Conservation (phyloP, 306 rosid genomes). For the Gleditsia sinensis region DNA sequence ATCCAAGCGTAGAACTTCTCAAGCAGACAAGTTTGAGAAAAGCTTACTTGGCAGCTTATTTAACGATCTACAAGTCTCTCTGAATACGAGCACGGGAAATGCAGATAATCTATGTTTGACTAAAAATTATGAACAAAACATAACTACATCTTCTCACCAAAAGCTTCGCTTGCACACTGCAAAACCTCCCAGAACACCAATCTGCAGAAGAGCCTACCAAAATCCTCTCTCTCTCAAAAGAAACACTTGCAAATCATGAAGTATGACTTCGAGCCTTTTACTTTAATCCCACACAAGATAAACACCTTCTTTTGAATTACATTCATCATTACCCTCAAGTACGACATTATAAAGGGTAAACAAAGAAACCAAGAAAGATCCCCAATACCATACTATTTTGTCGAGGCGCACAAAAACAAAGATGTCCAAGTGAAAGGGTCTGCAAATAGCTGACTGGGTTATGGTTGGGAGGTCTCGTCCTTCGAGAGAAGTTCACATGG, state of each 20-base stretch:
- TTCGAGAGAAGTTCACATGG: constrained; percentile 78
- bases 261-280: constrained; percentile 38
- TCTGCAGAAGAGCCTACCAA: constrained; percentile 36
- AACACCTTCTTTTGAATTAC: constrained; percentile 26
- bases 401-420: constrained; percentile 39
- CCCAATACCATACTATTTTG: constrained; percentile 25
- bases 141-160: constrained; percentile 25
- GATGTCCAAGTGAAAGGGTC: constrained; percentile 25
- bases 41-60: constrained; percentile 31
- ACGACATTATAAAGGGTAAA: constrained; percentile 20
- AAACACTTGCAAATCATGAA: constrained; percentile 55
- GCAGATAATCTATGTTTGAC: constrained; percentile 27
- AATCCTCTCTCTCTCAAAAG: constrained; percentile 22
- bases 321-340: constrained; percentile 34
- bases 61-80: constrained; percentile 25
- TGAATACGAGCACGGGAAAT: constrained; percentile 38
- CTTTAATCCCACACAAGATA: constrained; percentile 49
- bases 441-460: constrained; percentile 46
- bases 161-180: constrained; percentile 34
- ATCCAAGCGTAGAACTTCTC: too few species aligned
- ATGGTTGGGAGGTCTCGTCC: constrained; percentile 54
- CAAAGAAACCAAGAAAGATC: constrained; percentile 24
- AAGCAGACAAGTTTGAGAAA: constrained; percentile 25
- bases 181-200: constrained; percentile 40
- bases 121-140: constrained; percentile 17